Evolutionary conservation across 2,329 filamentous ascomycete genomes (phyloP).

Genomic region (Botrytis fragariae): DNA sequence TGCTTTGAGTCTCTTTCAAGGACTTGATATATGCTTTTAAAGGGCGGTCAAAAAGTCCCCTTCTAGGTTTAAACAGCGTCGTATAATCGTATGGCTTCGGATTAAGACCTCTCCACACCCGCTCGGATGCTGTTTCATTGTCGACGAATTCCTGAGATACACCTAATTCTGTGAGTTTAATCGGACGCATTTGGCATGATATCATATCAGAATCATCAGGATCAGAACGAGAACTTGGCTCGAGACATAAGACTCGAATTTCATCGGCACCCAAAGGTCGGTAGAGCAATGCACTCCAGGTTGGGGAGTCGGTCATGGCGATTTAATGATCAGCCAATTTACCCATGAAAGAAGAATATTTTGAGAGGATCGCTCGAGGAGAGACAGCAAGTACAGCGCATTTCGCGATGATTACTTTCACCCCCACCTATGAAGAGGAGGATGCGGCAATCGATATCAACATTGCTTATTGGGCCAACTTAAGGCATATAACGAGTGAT

Average conservation of each 20-base stretch:
- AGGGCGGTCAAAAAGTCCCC: constrained; percentile 5
- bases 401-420: neutral
- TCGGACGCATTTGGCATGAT: constrained; percentile 9
- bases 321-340: neutral
- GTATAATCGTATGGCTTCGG: neutral
- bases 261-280: neutral
- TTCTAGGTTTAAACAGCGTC: constrained; percentile 9
- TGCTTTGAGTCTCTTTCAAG: neutral
- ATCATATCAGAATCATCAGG: neutral
- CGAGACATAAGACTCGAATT: constrained; percentile 6
- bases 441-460: neutral
- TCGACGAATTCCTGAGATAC: neutral
- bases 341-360: fast-evolving
- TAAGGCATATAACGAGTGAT: neutral
- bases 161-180: neutral
- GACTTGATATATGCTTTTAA: constrained; percentile 7
- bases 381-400: too few species aligned
- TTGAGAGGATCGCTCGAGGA: neutral
- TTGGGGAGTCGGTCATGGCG: neutral
- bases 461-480: neutral
- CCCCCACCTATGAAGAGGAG: neutral
- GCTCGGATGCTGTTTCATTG: neutral
- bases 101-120: neutral
- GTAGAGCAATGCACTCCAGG: constrained; percentile 8
- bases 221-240: constrained; percentile 14